Evolutionary conservation across 1,284 basidiomycete species (phyloP), one percentile per base, ranked within the genome.

Genomic region (Ustilago tritici): DNA sequence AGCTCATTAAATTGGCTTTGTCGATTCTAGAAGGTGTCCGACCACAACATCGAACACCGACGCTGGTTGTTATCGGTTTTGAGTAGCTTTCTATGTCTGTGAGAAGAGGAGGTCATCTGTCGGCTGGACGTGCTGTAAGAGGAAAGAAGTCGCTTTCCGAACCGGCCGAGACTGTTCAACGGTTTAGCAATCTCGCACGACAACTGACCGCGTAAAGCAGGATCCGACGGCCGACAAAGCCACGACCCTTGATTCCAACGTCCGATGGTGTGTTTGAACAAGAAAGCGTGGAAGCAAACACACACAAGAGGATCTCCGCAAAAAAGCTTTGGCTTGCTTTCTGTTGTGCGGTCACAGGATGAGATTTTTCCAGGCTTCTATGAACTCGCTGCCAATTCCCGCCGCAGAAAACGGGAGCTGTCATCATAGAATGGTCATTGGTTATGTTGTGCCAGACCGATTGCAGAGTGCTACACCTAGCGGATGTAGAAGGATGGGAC

Each of bases 171-270:
- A 56, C 6, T 32, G 19, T 47, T 32, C 7, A 28, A 28, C 43
- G 12, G 31, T 40, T 46, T 34, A 17, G 23, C 55, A 17, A 12
- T 55, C 58, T 67, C 70, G 70, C 70, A 54, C 65, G 65, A 50
- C 4, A 47, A 34, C n/a, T 28, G 15, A 34, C 31, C 23, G 32
- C 41, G 47, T 4, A 38, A 15, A 56, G 11, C 12, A 14, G 34
- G 10, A 41, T 32, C 50, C 70, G 65, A 73, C 65, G 70, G 70
- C 70, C 70, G 70, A 73, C 53, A 73, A 67, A 73, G 70, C 65
- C 61, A 40, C 28, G 59, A 65, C 69, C 59, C 63, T 70, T 47
- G 52, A 61, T 35, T 36, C 28, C 9, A 23, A 36, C 58, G 15
- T 14, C 23, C 32, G 5, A 10, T 28, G 23, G 23, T 28, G 23